Evolutionary conservation across 176 grass and related monocot species (phyloP), one percentile per base, ranked within the genome.

Genomic region (Oryza brachyantha): DNA sequence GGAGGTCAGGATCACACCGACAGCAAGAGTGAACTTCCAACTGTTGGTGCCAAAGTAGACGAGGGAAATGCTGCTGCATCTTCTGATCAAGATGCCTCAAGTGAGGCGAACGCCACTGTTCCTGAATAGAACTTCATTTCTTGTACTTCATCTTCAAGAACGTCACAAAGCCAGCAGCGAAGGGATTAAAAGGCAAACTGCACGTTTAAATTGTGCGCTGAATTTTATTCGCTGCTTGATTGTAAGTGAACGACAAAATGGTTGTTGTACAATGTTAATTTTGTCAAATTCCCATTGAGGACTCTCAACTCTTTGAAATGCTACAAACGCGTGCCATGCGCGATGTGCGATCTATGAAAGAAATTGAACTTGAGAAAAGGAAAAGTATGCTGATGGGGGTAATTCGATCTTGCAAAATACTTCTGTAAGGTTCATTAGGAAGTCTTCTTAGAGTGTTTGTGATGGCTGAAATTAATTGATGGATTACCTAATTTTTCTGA

Each of bases 71-170:
- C 38, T 3, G 13, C 26, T 58, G 27, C 14, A 29, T 61, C 68
- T 40, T 74, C 29, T 1, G 63, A 64, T 79, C 63, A 84, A 68
- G 62, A 10, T 60, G 38, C 22, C 5, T 48, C 17, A 0, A 73
- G 45, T 37, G 74, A 78, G 67, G 58, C 71, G 13, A 72, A 73
- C 2, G 28, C 10, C 3, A 9, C 0, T 2, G 40, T 67, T 19
- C 28, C 81, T 70, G 70, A 84, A 62, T 74, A 37, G 80, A 71
- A 66, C 75, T 43, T 52, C 11, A 24, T 63, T 21, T 73, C 2
- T 7, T 32, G 0, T 28, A 54, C 12, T 58, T 62, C 38, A 22
- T 68, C 28, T 37, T 3, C 2, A 57, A 36, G 38, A 13, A 59
- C 13, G 39, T 13, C 27, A 63, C 67, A 32, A 35, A 16, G 37